These are phyloP conservation scores for Calonectria fujianensis DNA, from an alignment of 2,329 filamentous ascomycete genomes.

Conservation along the genomic window DNA sequence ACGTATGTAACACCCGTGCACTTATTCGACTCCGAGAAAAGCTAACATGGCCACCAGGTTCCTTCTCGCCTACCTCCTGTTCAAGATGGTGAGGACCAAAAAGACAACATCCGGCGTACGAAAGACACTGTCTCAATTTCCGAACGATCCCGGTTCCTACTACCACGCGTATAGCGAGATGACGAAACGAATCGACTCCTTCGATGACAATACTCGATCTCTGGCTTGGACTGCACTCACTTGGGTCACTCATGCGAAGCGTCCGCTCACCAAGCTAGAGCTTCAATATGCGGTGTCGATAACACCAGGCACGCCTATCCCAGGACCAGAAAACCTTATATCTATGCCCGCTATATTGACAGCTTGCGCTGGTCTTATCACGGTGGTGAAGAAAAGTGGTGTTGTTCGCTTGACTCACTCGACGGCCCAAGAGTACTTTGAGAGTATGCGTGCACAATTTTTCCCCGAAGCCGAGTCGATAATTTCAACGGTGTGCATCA, in stretches of 20 bases:
- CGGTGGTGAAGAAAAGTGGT: neutral
- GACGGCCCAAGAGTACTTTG: slow-evolving; percentile 15
- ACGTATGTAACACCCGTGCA: neutral
- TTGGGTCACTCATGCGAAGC: slow-evolving; percentile 13
- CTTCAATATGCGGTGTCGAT: slow-evolving; percentile 9
- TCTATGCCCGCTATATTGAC: neutral
- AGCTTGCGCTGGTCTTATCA: neutral
- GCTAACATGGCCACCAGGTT: neutral
- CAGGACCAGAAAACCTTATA: neutral
- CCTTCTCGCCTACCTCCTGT: slow-evolving; percentile 5
- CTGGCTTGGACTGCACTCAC: slow-evolving; percentile 10
- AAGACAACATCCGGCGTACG: neutral
- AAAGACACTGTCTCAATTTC: neutral
- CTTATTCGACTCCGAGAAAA: neutral
- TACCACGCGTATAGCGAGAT: slow-evolving; percentile 3
- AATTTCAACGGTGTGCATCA: neutral
- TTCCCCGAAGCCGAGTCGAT: slow-evolving; percentile 3
- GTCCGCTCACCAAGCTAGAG: slow-evolving; percentile 5
- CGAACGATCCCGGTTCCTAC: neutral
- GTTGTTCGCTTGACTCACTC: slow-evolving; percentile 10
- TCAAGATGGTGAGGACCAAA: slow-evolving; percentile 1
- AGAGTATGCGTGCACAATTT: neutral
- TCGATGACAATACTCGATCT: neutral
- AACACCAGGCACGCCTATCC: neutral
- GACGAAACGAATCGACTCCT: neutral